phyloP scores from a whole-genome alignment of 768 basidiomycete species.

The Mycena rebaudengoi region DNA sequence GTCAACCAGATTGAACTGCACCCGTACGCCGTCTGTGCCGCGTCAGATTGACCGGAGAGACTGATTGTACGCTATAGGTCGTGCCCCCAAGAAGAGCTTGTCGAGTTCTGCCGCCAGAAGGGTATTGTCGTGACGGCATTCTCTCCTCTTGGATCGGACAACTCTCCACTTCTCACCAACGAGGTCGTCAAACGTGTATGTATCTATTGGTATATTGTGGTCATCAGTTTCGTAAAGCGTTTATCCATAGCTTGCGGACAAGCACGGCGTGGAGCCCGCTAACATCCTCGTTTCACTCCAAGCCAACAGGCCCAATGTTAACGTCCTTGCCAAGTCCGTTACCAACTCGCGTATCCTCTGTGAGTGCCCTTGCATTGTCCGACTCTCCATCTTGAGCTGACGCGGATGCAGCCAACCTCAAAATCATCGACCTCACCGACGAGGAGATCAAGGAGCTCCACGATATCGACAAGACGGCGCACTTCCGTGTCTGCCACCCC shows the following conservation, averaged over 20 bases:
- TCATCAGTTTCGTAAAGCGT: too few species aligned
- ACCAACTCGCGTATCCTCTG: conserved; percentile 69
- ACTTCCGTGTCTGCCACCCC: conserved; percentile 74
- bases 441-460: conserved; percentile 69
- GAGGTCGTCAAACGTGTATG: conserved; percentile 64
- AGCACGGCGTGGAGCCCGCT: conserved; percentile 65
- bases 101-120: conserved; percentile 65
- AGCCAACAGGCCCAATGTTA: conserved; percentile 69
- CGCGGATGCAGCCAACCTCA: conserved; percentile 57
- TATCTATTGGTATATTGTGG: too few species aligned
- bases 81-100: conserved; percentile 72
- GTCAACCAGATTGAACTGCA: conserved; percentile 86
- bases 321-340: conserved; percentile 81
- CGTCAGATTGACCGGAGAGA: neutral
- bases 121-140: conserved; percentile 81
- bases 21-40: conserved; percentile 52
- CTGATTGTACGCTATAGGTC: conserved; percentile 43
- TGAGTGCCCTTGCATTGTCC: conserved; percentile 33
- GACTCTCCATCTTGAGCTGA: neutral
- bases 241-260: conserved; percentile 69
- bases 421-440: conserved; percentile 65
- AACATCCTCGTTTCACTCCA: conserved; percentile 78
- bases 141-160: conserved; percentile 79
- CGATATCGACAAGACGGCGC: conserved; percentile 64
- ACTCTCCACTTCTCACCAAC: conserved; percentile 72